Evolutionary conservation across 2,329 filamentous ascomycete genomes (phyloP).

Genomic region (Coniella lustricola): DNA sequence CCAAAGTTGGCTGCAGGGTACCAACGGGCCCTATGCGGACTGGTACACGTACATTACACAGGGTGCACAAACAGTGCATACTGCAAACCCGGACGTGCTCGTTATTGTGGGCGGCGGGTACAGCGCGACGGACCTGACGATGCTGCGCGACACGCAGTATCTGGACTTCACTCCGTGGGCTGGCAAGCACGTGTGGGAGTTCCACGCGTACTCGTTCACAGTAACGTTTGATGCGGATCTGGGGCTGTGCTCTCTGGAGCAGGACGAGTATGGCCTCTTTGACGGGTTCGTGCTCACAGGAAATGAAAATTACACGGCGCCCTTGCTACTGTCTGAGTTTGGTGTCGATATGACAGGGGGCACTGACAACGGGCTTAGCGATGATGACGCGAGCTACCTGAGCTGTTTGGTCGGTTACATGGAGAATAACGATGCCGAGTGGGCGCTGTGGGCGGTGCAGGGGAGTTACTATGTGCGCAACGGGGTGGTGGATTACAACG

Average conservation of each 20-base stretch:
- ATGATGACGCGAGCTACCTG: conserved; percentile 41
- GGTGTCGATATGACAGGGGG: conserved; percentile 44
- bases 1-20: conserved; percentile 38
- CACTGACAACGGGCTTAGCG: conserved; percentile 30
- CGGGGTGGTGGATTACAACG: conserved; percentile 41
- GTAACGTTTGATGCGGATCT: conserved; percentile 36
- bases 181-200: conserved; percentile 53
- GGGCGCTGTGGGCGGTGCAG: conserved; percentile 52
- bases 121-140: conserved; percentile 46
- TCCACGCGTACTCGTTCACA: conserved; percentile 51
- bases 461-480: conserved; percentile 53
- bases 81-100: conserved; percentile 43
- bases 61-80: conserved; percentile 43
- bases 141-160: conserved; percentile 27
- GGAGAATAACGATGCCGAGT: conserved; percentile 49
- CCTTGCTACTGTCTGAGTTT: conserved; percentile 53
- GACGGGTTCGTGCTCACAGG: conserved; percentile 47
- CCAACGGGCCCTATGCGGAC: conserved; percentile 34
- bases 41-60: conserved; percentile 44
- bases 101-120: conserved; percentile 48
- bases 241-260: conserved; percentile 35
- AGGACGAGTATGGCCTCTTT: conserved; percentile 38
- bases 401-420: conserved; percentile 46
- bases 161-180: conserved; percentile 39
- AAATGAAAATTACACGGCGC: conserved; percentile 39